A percentile compares a stretch with the other conserved stretches of the same genome.
These are phyloP conservation scores for Backusella parvicylindrica DNA, from an alignment of 192 early-diverging fungal species.

Conservation along the genomic window DNA sequence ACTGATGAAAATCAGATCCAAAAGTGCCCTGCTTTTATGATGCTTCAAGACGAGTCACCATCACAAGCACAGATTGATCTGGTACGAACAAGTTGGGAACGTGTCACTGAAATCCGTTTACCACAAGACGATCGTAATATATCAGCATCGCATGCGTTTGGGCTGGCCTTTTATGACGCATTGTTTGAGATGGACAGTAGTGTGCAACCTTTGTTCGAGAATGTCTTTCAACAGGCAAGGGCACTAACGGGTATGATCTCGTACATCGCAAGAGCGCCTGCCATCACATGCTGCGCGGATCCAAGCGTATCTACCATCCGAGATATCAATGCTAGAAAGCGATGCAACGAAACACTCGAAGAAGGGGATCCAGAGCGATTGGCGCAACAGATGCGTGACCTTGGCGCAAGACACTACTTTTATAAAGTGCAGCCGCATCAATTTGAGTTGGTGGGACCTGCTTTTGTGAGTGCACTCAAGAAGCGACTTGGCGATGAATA, in stretches of 20 bases:
- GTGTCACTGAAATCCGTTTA: slow-evolving; percentile 8
- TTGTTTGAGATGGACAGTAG: slow-evolving; percentile 2
- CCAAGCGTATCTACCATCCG: background rate
- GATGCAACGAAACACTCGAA: background rate
- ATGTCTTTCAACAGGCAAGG: slow-evolving; percentile 14
- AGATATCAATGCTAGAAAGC: slow-evolving; percentile 5
- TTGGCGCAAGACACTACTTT: slow-evolving; percentile 18
- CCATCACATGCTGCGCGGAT: background rate
- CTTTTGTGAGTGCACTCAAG: slow-evolving; percentile 5
- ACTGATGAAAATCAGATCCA: background rate
- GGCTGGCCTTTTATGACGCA: slow-evolving; percentile 13
- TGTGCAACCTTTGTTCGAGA: background rate
- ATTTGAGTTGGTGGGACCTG: slow-evolving; percentile 6
- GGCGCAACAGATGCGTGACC: slow-evolving; percentile 11
- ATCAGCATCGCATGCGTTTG: slow-evolving; percentile 18
- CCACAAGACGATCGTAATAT: slow-evolving; percentile 5
- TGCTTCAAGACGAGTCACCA: background rate
- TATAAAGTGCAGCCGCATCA: slow-evolving; percentile 10
- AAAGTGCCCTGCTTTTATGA: background rate
- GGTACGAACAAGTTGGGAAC: slow-evolving; percentile 7
- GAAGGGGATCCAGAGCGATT: background rate
- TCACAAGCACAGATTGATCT: slow-evolving; percentile 6
- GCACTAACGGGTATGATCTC: slow-evolving; percentile 23
- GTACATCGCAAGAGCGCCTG: slow-evolving; percentile 8
- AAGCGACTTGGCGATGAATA: slow-evolving; percentile 12